These are phyloP conservation scores for Adenanthera pavonina DNA, from an alignment of 306 rosid species.

Conservation along the genomic window DNA sequence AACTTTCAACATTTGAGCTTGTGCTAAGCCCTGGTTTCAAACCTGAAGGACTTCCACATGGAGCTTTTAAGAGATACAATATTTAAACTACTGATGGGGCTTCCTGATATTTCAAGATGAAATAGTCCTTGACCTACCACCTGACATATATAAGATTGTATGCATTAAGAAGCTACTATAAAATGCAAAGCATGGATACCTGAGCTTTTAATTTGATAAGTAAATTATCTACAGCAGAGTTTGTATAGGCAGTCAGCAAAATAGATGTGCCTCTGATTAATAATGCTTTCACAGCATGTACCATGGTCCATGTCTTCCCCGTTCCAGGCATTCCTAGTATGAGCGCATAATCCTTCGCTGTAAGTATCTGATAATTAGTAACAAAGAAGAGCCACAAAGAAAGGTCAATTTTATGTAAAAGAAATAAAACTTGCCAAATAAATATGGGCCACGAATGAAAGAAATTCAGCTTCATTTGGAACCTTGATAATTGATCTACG, in stretches of 20 bases:
- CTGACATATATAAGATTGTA: constrained; percentile 12
- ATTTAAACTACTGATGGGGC: background rate
- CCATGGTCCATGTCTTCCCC: constrained; percentile 97
- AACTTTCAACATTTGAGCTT: background rate
- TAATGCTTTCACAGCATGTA: constrained; percentile 96
- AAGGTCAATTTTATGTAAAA: constrained; percentile 29
- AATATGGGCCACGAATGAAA: constrained; percentile 25
- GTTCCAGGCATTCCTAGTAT: constrained; percentile 99
- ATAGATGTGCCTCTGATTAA: constrained; percentile 88
- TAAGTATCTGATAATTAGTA: constrained; percentile 69
- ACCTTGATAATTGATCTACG: constrained; percentile 94
- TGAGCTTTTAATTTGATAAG: constrained; percentile 87
- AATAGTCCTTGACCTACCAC: background rate
- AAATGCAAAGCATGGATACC: constrained; percentile 52
- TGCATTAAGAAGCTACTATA: constrained; percentile 11
- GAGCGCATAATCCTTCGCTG: constrained; percentile 88
- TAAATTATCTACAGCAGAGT: constrained; percentile 94
- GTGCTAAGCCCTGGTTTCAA: background rate
- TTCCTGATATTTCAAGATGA: background rate
- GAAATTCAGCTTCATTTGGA: constrained; percentile 34
- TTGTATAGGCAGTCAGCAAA: constrained; percentile 93
- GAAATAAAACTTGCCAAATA: constrained; percentile 29
- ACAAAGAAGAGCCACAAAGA: constrained; percentile 32
- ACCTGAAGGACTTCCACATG: background rate
- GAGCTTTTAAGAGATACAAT: background rate